Percentiles rank a stretch among this genome's conserved stretches.
Evolutionary conservation across 2,329 filamentous ascomycete species (phyloP).

Genomic region (Pyrenophora graminea): DNA sequence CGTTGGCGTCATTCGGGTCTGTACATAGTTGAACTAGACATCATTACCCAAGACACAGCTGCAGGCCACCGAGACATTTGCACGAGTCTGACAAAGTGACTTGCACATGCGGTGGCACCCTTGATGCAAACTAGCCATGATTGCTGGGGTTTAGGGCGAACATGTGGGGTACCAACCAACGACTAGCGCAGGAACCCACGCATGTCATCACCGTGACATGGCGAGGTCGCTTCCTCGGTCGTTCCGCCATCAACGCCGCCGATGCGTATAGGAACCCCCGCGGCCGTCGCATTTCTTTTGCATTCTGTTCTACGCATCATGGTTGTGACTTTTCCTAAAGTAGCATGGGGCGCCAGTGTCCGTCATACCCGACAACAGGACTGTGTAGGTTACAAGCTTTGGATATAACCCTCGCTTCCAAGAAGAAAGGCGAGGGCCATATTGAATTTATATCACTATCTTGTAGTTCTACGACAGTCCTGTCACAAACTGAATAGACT

Average conservation of each 20-base stretch:
- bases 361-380: slow-evolving; percentile 5
- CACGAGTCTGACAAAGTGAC: not conserved
- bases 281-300: not conserved
- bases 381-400: too few species aligned
- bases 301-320: not conserved
- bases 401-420: not conserved
- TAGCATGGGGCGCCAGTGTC: not conserved
- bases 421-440: too few species aligned
- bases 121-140: not conserved
- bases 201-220: not conserved
- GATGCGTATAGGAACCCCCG: not conserved
- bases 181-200: not conserved
- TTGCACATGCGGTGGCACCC: slow-evolving; percentile 11
- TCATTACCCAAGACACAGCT: not conserved
- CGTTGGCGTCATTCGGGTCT: slow-evolving; percentile 2
- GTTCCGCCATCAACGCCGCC: not conserved
- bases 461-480: too few species aligned
- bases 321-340: not conserved
- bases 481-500: too few species aligned
- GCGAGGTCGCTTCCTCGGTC: not conserved
- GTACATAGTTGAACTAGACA: slow-evolving; percentile 9
- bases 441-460: too few species aligned
- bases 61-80: not conserved
- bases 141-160: slow-evolving; percentile 2
- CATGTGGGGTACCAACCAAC: slow-evolving; percentile 9